Conservation (phyloP, 768 basidiomycete genomes). For the Amanita pallidorosea region DNA sequence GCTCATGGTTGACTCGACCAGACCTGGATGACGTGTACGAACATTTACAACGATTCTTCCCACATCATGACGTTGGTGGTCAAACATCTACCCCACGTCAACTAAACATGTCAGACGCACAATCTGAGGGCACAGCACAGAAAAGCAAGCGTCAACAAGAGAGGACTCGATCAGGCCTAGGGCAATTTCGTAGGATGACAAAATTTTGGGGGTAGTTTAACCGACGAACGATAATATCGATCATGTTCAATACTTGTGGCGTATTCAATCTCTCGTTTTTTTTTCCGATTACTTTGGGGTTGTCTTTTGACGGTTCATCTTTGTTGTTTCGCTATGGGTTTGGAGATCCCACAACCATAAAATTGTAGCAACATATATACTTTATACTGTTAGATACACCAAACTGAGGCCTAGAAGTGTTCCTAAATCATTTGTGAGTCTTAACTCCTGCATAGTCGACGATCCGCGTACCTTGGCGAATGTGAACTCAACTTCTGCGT, state of each 20-base stretch:
- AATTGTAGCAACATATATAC: neutral
- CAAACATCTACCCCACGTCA: conserved; percentile 62
- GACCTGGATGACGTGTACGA: conserved; percentile 71
- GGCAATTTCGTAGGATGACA: conserved; percentile 25
- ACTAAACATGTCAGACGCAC: neutral
- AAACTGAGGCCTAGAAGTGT: conserved; percentile 39
- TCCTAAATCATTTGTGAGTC: conserved; percentile 25
- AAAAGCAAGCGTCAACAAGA: conserved; percentile 68
- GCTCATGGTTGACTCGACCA: conserved; percentile 35
- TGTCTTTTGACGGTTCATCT: too few species aligned
- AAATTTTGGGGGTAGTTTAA: conserved; percentile 31
- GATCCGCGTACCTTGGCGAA: conserved; percentile 61
- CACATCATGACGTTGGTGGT: conserved; percentile 71
- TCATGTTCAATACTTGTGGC: neutral
- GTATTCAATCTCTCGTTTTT: neutral
- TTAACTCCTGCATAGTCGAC: neutral
- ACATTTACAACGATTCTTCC: conserved; percentile 77
- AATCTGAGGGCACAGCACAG: conserved; percentile 19
- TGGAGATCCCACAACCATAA: neutral
- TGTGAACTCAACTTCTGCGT: conserved; percentile 53
- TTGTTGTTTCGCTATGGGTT: neutral
- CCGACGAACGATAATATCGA: conserved; percentile 26
- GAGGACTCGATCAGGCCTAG: conserved; percentile 37
- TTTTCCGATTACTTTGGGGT: neutral
- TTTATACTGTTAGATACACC: neutral